These are phyloP conservation scores for Vanrija humicola DNA, from an alignment of 1,284 basidiomycete genomes.

Conservation along the genomic window DNA sequence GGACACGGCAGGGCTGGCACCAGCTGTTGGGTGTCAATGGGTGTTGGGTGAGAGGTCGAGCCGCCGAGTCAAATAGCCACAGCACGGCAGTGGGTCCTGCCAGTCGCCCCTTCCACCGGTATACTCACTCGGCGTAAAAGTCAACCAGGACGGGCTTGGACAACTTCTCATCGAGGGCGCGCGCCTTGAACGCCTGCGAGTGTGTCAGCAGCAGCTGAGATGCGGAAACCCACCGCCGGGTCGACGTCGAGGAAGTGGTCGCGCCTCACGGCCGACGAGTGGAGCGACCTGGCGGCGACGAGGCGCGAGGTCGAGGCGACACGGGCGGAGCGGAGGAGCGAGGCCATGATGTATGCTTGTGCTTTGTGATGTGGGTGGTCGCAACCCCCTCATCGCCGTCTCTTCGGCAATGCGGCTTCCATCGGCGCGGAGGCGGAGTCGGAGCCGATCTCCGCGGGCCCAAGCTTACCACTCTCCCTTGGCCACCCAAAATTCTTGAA, in stretches of 20 bases:
- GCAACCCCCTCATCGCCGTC: too few relatives aligned
- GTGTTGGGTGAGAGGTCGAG: background rate
- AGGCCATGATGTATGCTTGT: constrained; percentile 7
- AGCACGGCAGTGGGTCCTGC: constrained; percentile 8
- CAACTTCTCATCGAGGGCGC: constrained; percentile 19
- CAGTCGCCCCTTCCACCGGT: background rate
- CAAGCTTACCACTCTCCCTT: background rate
- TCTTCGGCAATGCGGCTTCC: too few relatives aligned
- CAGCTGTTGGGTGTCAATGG: constrained; percentile 26
- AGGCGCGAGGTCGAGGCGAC: background rate
- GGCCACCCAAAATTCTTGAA: constrained; percentile 14
- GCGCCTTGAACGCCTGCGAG: constrained; percentile 26
- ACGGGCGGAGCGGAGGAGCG: constrained; percentile 13
- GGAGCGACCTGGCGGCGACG: constrained; percentile 9
- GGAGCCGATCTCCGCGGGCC: too few relatives aligned
- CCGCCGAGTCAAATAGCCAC: too few relatives aligned
- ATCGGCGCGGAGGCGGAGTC: too few relatives aligned
- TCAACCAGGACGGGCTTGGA: constrained; percentile 45
- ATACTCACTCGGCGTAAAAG: constrained; percentile 45
- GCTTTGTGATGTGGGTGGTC: background rate
- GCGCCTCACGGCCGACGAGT: constrained; percentile 17
- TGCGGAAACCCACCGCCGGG: constrained; percentile 17
- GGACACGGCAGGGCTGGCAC: constrained; percentile 48
- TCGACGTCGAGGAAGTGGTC: constrained; percentile 37
- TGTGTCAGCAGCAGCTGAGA: background rate